phyloP scores from a whole-genome alignment of 2,329 filamentous ascomycete species.

The Ceratocystis destructans region DNA sequence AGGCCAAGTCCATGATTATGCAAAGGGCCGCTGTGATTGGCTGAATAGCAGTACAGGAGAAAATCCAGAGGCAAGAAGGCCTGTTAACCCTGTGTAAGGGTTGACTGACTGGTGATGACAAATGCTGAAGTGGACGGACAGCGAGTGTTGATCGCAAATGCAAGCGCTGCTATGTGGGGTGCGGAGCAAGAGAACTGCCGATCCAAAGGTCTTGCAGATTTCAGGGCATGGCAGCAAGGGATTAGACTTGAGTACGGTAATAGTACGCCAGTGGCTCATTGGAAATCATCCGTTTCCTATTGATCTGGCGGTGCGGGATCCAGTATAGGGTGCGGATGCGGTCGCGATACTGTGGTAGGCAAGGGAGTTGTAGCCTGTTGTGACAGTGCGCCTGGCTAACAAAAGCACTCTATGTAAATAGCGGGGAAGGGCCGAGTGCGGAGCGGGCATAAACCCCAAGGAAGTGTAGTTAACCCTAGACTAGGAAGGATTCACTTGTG shows the following conservation, averaged over 20 bases:
- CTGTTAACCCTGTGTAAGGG: background rate
- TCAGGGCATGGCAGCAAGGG: background rate
- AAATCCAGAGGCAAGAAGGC: background rate
- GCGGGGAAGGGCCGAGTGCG: background rate
- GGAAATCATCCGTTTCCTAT: background rate
- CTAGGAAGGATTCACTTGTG: background rate
- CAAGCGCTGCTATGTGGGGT: background rate
- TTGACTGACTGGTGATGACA: background rate
- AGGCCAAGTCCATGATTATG: background rate
- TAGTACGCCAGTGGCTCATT: background rate
- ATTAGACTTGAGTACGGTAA: background rate
- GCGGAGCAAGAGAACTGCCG: background rate
- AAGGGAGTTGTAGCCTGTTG: background rate
- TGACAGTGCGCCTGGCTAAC: background rate
- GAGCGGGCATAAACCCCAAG: background rate
- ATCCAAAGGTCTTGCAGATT: background rate
- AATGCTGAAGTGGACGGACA: background rate
- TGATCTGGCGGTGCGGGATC: background rate
- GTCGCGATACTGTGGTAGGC: background rate
- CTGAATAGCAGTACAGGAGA: background rate
- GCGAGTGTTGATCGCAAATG: background rate
- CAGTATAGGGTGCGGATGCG: background rate
- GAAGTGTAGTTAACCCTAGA: background rate
- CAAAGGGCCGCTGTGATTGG: background rate
- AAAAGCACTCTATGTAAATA: background rate